Evolutionary conservation across 1,139 yeast genomes (phyloP), one percentile per base, ranked within the genome.

Genomic region (Geotrichum fermentans): DNA sequence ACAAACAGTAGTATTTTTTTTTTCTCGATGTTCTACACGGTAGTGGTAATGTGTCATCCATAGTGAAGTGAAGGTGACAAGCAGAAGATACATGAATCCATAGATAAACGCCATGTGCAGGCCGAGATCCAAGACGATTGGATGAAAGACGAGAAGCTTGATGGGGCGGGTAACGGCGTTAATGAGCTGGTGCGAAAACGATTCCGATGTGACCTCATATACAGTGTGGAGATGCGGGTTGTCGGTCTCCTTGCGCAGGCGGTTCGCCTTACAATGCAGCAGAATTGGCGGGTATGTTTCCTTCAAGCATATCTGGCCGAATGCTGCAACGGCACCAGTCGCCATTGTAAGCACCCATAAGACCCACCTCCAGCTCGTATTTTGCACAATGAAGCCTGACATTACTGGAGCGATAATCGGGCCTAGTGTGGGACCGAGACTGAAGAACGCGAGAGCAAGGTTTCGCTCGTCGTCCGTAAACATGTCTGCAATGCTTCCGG

Each of bases 401-500:
- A 78, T 69, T 5, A 80, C 69, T 0, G 84, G 83, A 0, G 83
- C 83, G 46, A 80, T 64, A 0, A 78, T 79, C 1, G 86, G 84
- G 0, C 89, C 90, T 45, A 82, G 65, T 0, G 77, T 65, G 1
- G 87, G 85, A 21, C 82, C 81, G 26, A 79, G 59, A 0, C 79
- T 72, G 61, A 77, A 81, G n/a, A 78, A 64, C 0, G 82, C 80
- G 71, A 81, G 69, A 1, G 86, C 85, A 29, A 70, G 59, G 43
- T 77, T 79, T 43, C 87, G 69, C 40, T 75, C 71, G 30, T 65
- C 59, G 54, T 78, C 79, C 43, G 70, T 69, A 66, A 74, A 82
- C 50, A 80, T 62, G 59, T 82, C 88, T n/a, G 83, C 82, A 43
- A 82, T 62, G 3, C 80, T 75, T 29, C 87, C 88, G 1, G 84